Conservation (phyloP, 495 filamentous ascomycete species). For the Aspergillus heteromorphus region DNA sequence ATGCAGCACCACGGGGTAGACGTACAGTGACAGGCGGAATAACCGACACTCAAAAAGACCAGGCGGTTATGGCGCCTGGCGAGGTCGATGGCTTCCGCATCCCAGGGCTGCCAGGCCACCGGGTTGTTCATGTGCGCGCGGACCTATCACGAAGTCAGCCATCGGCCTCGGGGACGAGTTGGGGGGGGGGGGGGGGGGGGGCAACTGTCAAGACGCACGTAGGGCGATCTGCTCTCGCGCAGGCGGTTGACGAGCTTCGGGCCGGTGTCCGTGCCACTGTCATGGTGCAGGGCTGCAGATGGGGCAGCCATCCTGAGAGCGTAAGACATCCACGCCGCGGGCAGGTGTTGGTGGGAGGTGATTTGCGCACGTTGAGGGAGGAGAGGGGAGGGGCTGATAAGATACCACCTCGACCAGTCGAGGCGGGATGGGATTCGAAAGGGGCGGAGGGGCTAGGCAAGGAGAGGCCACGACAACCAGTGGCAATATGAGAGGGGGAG, state of each 20-base stretch:
- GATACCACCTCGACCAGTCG: slow-evolving; percentile 7
- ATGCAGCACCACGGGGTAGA: slow-evolving; percentile 42
- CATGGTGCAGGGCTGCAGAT: slow-evolving; percentile 25
- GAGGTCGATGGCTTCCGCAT: slow-evolving; percentile 65
- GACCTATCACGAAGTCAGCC: slow-evolving; percentile 43
- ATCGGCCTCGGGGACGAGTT: too few relatives aligned
- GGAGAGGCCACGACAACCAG: not conserved
- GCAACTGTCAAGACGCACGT: slow-evolving; percentile 42
- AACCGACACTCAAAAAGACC: slow-evolving; percentile 93
- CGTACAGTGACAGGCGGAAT: slow-evolving; percentile 82
- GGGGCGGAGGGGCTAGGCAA: not conserved
- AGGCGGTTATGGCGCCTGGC: slow-evolving; percentile 77
- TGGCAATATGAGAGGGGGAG: not conserved
- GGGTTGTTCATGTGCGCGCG: slow-evolving; percentile 76
- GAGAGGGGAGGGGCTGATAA: slow-evolving; percentile 5
- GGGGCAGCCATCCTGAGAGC: slow-evolving; percentile 15
- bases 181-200: not conserved
- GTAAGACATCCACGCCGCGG: not conserved
- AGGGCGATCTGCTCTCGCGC: slow-evolving; percentile 71
- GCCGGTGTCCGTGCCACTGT: slow-evolving; percentile 18
- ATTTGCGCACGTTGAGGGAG: not conserved
- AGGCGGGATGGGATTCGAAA: not conserved
- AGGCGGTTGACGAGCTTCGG: slow-evolving; percentile 62
- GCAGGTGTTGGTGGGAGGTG: slow-evolving; percentile 1
- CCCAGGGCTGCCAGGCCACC: slow-evolving; percentile 92